Evolutionary conservation across 495 filamentous ascomycete genomes (phyloP), one percentile per base, ranked within the genome.

Genomic region (Tuber calosporum): DNA sequence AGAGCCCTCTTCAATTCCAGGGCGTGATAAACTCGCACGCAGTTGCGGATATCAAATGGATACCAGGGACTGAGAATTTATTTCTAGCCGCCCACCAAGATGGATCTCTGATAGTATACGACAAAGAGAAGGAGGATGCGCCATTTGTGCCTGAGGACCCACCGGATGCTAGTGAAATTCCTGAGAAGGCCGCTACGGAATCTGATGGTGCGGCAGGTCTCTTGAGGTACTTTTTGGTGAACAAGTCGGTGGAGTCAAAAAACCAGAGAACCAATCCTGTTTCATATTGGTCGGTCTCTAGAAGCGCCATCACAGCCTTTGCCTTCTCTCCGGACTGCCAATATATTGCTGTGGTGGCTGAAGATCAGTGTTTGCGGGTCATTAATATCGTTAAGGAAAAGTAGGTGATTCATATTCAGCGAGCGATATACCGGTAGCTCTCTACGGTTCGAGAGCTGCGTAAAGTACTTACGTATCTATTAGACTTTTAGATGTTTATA

Each of bases 71-170:
- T n/a, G 95, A 98, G 79, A 92, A 92, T 78, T 85, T 97, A 38
- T 98, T 99, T 80, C 85, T 98, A 39, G 93, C 94, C 17, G 90
- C 93, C 2, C 94, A 99, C 83, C 91, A 92, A 84, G 94, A 98
- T 81, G 95, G 95, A 13, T 89, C 91, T n/a, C 82, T 99, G 69
- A 88, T 99, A 9, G 94, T 97, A 4, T 99, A 98, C 78, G 96
- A 99, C 82, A 98, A 98, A 84, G 96, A 98, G 81, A 97, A 97
- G 81, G 95, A 99, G 77, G 95, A 99, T 83, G 92, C 91, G 3
- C 80, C 86, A n/a, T 91, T 92, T 82, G 83, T 86, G 7, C 84
- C 88, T 2, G 90, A 92, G 42, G 78, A 80, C 34, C 37, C 53
- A 80, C 72, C 82, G n/a, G 80, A 84, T 39, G 74, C 71, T 19